Evolutionary conservation across 164 flowering plant species (phyloP).

Genomic region (Vitis cinerea): DNA sequence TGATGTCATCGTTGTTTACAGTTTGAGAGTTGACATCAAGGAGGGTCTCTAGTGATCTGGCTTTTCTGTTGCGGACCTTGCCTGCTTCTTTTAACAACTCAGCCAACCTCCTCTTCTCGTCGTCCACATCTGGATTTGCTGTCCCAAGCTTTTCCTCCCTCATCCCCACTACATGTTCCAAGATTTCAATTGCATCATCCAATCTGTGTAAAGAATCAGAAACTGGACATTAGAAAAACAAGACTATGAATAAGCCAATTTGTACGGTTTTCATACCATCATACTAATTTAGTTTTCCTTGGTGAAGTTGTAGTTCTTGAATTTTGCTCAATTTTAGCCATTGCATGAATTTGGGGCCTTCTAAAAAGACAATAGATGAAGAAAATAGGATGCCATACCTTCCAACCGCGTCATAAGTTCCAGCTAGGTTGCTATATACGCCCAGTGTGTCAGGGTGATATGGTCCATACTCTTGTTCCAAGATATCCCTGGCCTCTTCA

Average conservation of each 20-base stretch:
- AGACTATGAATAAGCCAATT: no score
- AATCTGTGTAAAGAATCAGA: slow-evolving; percentile 38
- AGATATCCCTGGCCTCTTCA: slow-evolving; percentile 77
- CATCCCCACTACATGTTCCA: slow-evolving; percentile 70
- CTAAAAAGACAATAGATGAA: background rate
- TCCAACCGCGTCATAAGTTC: slow-evolving; percentile 94
- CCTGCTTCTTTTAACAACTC: slow-evolving; percentile 81
- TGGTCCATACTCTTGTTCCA: slow-evolving; percentile 88
- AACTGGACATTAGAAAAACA: no score
- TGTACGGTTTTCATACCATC: no score
- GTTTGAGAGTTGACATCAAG: slow-evolving; percentile 49
- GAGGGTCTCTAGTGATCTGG: slow-evolving; percentile 65
- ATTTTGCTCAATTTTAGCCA: no score
- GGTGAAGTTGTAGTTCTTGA: no score
- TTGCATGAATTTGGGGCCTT: no score
- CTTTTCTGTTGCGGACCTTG: slow-evolving; percentile 61
- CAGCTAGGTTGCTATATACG: slow-evolving; percentile 95
- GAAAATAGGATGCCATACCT: slow-evolving; percentile 41
- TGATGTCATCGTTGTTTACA: slow-evolving; percentile 25
- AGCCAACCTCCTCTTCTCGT: slow-evolving; percentile 74
- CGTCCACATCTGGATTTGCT: slow-evolving; percentile 83
- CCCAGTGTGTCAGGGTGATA: slow-evolving; percentile 95
- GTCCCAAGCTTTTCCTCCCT: slow-evolving; percentile 94
- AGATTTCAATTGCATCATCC: slow-evolving; percentile 76
- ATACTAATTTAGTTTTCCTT: no score